Base-by-base conservation (phyloP, 2,329 filamentous ascomycete genomes). In the Dothideomycetes sp. region DNA sequence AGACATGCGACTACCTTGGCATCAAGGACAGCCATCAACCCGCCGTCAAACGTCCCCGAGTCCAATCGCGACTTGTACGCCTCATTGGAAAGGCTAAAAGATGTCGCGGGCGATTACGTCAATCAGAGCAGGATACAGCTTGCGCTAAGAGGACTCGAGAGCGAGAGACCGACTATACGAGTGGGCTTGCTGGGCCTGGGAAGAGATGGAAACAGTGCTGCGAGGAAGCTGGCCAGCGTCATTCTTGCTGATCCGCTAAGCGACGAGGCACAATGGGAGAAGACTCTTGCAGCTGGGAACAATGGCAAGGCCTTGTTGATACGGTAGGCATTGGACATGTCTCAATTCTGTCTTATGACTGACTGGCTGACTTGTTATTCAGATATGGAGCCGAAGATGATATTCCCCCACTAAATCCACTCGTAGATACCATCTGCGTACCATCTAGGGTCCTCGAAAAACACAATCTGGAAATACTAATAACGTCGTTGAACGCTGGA, bases 41-140 rank as follows among this genome's bases (percentile, higher is more conserved):
- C 67, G 11, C 65, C 65, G 5, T 66, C 66, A 22, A 68, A 66
- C 18, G 66, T 78, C 2, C 73, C 74, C 1, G 49, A 63, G n/a
- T 57, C 56, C 16, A 67, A 72, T 46, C 60, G 62, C 40, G 71
- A 81, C 47, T 71, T 85, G 4, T 68, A 80, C 45, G 60, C 68
- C 32, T 65, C 74, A 2, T 64, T 88, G 1, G 57, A 68, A 2
- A 69, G 73, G 16, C 66, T 89, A 3, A 70, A 81, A 50, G 72
- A 71, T 37, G 64, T 73, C 36, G 75, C 77, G 2, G 69, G 74
- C 17, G 72, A 68, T 42, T 71, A 78, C 49, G 69, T 83, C 38
- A 81, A 81, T 52, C 68, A 80, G n/a, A 76, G 81, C 19, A 70
- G 80, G 40, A 56, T 88, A 34, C 79, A 84, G 57, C 71, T 89